Conservation (phyloP, 768 basidiomycete genomes). For the Phaffia australis region DNA sequence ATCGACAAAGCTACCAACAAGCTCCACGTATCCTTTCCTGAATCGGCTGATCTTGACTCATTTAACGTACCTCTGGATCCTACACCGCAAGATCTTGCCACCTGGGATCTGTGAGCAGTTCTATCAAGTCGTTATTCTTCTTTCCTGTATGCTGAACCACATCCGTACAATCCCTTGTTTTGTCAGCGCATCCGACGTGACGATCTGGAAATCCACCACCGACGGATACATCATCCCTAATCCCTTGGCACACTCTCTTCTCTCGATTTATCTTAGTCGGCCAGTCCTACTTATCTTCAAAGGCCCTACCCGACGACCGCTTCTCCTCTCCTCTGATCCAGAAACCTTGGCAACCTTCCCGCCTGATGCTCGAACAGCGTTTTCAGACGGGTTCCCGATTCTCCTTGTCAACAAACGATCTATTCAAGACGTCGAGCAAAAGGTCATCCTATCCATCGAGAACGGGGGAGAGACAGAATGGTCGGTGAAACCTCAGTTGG, state of each 20-base stretch:
- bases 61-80: slow-evolving; percentile 17
- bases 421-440: slow-evolving; percentile 1
- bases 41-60: background rate
- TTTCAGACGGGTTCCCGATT: slow-evolving; percentile 22
- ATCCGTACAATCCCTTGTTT: too few species aligned
- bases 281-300: slow-evolving; percentile 12
- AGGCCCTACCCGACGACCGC: slow-evolving; percentile 1
- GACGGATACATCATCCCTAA: slow-evolving; percentile 8
- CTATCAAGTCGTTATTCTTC: too few species aligned
- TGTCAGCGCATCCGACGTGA: slow-evolving; percentile 1
- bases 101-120: slow-evolving; percentile 2
- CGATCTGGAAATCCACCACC: slow-evolving; percentile 2
- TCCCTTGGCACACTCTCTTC: background rate
- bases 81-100: background rate
- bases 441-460: background rate
- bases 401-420: slow-evolving; percentile 12
- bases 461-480: background rate
- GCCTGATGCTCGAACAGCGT: slow-evolving; percentile 13
- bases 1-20: background rate
- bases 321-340: slow-evolving; percentile 3
- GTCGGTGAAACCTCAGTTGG: slow-evolving; percentile 15
- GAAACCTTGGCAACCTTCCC: background rate
- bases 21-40: slow-evolving; percentile 4
- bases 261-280: background rate
- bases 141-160: too few species aligned